A percentile compares a stretch with the other conserved stretches of the same genome.
Evolutionary conservation across 2,329 filamentous ascomycete species (phyloP).

Genomic region (Cadophora luteo-olivacea): DNA sequence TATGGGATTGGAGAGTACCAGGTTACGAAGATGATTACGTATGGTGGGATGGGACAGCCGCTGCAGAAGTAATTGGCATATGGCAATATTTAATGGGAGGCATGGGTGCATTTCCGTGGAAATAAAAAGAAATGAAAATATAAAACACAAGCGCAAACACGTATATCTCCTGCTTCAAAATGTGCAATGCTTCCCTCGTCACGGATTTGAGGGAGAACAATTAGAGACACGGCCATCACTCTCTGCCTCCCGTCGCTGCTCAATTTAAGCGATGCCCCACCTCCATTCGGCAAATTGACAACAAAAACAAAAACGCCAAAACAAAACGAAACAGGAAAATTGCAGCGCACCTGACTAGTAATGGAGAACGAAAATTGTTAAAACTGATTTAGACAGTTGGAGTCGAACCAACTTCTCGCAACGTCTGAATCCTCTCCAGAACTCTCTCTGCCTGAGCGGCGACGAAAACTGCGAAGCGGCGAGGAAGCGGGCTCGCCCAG

Average conservation of each 20-base stretch:
- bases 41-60: conserved; percentile 67
- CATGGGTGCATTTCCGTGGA: background rate
- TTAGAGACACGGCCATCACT: too few relatives aligned
- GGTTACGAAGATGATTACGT: conserved; percentile 54
- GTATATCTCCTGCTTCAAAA: too few relatives aligned
- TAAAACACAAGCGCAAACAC: too few relatives aligned
- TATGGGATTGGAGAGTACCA: conserved; percentile 60
- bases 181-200: too few relatives aligned
- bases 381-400: background rate
- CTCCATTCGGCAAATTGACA: background rate
- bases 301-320: background rate
- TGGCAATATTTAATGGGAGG: background rate
- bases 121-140: background rate
- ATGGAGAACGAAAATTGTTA: too few relatives aligned
- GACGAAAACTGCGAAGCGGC: too few relatives aligned
- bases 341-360: too few relatives aligned
- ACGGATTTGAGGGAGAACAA: too few relatives aligned
- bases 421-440: background rate
- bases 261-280: background rate
- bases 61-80: conserved; percentile 50
- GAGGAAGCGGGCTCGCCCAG: too few relatives aligned
- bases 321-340: background rate
- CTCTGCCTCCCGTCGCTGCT: too few relatives aligned
- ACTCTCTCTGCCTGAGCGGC: too few relatives aligned
- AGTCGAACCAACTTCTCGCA: background rate